A percentile compares a stretch with the other conserved stretches of the same genome.
Conservation (phyloP, 192 early-diverging fungal genomes). For the Backusella tuberculispora region DNA sequence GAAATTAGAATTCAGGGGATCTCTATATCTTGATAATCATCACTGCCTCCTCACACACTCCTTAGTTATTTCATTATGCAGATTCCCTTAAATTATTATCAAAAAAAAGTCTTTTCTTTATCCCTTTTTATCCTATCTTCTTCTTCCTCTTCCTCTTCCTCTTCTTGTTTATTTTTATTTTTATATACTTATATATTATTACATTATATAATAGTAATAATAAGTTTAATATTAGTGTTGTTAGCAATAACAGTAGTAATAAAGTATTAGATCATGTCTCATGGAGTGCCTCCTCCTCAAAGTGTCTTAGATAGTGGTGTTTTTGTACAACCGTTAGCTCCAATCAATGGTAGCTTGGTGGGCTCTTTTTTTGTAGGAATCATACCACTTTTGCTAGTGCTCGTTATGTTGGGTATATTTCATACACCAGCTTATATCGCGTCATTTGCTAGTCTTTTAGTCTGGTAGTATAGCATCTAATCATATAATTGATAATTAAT, state of each 20-base stretch:
- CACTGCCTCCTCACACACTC: too few relatives aligned
- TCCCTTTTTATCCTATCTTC: neutral
- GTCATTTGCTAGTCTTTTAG: constrained; percentile 32
- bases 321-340: constrained; percentile 38
- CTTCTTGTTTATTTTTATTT: too few relatives aligned
- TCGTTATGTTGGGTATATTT: constrained; percentile 39
- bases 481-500: neutral
- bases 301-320: neutral
- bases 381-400: constrained; percentile 36
- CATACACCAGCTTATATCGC: constrained; percentile 32
- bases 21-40: neutral
- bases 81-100: neutral
- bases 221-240: too few relatives aligned
- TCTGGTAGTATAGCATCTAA: constrained; percentile 20
- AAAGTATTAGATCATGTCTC: neutral
- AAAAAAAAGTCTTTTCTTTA: neutral
- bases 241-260: too few relatives aligned
- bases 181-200: too few relatives aligned
- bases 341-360: constrained; percentile 37
- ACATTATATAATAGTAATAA: neutral
- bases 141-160: neutral
- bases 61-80: neutral
- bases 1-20: neutral
- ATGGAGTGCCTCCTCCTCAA: neutral
- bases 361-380: constrained; percentile 46